Percentiles rank a stretch among this genome's conserved stretches.
phyloP scores from a whole-genome alignment of 306 rosid species.

The Acacia confusa region DNA sequence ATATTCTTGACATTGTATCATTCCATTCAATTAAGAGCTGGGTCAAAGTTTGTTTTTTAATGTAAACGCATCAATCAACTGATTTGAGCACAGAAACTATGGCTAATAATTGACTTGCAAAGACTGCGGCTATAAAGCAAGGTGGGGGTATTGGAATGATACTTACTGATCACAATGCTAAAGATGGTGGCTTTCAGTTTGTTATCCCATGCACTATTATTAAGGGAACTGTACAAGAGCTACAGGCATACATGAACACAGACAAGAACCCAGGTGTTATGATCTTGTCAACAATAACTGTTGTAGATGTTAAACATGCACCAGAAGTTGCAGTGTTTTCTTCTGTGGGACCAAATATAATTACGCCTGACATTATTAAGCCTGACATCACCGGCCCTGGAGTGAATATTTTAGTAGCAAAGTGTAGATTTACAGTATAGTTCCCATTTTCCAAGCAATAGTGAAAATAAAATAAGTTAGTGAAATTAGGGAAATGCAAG shows the following conservation, averaged over 20 bases:
- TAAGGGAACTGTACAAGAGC: conserved; percentile 55
- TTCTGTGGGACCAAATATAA: conserved; percentile 65
- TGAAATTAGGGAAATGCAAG: too few relatives aligned
- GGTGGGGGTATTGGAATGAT: conserved; percentile 80
- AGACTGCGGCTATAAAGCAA: conserved; percentile 41
- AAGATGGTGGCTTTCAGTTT: conserved; percentile 59
- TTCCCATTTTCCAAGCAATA: too few relatives aligned
- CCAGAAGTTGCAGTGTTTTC: conserved; percentile 70
- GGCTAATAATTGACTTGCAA: conserved; percentile 37
- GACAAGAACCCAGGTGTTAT: conserved; percentile 59
- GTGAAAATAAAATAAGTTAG: too few relatives aligned
- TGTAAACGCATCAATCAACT: neutral
- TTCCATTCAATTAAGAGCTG: neutral
- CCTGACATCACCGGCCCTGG: conserved; percentile 73
- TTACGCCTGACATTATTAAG: conserved; percentile 68
- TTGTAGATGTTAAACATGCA: conserved; percentile 54
- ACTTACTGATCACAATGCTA: conserved; percentile 58
- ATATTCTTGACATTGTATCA: conserved; percentile 2
- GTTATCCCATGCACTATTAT: conserved; percentile 62
- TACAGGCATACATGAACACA: conserved; percentile 54
- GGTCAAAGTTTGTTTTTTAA: neutral
- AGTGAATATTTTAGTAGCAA: conserved; percentile 69
- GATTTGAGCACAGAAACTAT: conserved; percentile 41
- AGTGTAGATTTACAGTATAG: too few relatives aligned
- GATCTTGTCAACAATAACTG: conserved; percentile 48